A percentile compares a stretch with the other conserved stretches of the same genome.
Evolutionary conservation across 306 rosid genomes (phyloP).

Genomic region (Trichosanthes truncata): DNA sequence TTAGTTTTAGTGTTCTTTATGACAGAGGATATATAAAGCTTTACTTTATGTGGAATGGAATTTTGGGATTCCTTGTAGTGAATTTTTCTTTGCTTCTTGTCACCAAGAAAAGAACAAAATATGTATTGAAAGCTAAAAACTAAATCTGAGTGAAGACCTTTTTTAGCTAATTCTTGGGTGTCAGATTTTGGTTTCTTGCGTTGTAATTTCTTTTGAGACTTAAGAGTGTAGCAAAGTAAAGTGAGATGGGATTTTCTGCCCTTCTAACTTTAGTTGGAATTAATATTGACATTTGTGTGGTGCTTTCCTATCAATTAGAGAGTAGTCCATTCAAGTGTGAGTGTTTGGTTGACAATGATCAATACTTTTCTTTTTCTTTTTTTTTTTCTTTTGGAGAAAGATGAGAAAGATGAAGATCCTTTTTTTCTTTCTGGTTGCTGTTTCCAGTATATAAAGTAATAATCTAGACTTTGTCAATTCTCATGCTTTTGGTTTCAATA

Average conservation of each 20-base stretch:
- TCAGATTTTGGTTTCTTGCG: conserved; percentile 13
- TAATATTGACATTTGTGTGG: conserved; percentile 44
- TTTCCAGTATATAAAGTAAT: neutral
- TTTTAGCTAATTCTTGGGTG: neutral
- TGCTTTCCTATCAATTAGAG: too few species aligned
- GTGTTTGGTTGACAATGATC: neutral
- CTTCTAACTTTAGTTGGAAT: conserved; percentile 91
- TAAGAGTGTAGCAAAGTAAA: conserved; percentile 21
- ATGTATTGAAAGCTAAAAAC: neutral
- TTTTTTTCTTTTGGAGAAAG: too few species aligned
- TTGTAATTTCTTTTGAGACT: conserved; percentile 19
- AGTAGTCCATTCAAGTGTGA: neutral
- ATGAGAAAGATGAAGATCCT: neutral
- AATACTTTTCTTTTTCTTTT: neutral
- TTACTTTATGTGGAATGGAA: neutral
- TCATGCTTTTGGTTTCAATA: neutral
- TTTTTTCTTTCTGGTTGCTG: neutral
- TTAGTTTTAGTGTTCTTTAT: neutral
- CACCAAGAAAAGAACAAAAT: neutral
- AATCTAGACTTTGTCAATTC: neutral
- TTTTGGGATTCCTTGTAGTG: neutral
- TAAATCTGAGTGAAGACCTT: neutral
- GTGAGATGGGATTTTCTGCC: conserved; percentile 69
- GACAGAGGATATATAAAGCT: neutral
- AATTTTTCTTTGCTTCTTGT: neutral